Conservation (phyloP, 2,329 filamentous ascomycete species). For the Coniochaeta hoffmannii region DNA sequence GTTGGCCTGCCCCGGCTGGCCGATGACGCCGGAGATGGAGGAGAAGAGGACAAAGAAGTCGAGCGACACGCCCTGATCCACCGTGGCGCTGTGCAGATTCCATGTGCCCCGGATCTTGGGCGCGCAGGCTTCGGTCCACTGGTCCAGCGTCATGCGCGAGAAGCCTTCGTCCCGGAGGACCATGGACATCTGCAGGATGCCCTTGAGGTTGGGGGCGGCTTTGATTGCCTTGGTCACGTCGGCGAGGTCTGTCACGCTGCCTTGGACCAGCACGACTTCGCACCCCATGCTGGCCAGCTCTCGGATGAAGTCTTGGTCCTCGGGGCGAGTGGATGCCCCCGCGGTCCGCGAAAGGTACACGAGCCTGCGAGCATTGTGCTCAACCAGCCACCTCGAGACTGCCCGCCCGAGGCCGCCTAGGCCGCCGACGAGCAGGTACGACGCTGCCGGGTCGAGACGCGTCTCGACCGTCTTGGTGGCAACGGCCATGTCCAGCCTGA, state of each 20-base stretch:
- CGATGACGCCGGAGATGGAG: constrained; percentile 46
- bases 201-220: neutral
- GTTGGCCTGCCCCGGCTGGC: constrained; percentile 50
- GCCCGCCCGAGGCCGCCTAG: constrained; percentile 30
- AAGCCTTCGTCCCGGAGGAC: constrained; percentile 22
- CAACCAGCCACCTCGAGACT: constrained; percentile 26
- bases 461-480: no score
- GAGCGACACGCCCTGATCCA: constrained; percentile 18
- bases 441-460: neutral
- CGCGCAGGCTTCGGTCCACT: constrained; percentile 33
- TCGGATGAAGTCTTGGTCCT: neutral
- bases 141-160: constrained; percentile 36
- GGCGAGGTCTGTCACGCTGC: neutral
- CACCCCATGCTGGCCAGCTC: neutral
- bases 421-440: constrained; percentile 26
- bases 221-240: neutral
- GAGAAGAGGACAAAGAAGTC: constrained; percentile 46
- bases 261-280: neutral
- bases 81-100: constrained; percentile 39
- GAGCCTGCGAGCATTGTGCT: constrained; percentile 27
- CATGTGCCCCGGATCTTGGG: constrained; percentile 44
- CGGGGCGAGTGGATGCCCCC: no score
- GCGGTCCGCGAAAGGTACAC: constrained; percentile 21
- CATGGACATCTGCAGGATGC: constrained; percentile 26
- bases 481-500: neutral